These are phyloP conservation scores for Nyctanthes arbortristis DNA, from an alignment of 257 asterid species.

Conservation along the genomic window DNA sequence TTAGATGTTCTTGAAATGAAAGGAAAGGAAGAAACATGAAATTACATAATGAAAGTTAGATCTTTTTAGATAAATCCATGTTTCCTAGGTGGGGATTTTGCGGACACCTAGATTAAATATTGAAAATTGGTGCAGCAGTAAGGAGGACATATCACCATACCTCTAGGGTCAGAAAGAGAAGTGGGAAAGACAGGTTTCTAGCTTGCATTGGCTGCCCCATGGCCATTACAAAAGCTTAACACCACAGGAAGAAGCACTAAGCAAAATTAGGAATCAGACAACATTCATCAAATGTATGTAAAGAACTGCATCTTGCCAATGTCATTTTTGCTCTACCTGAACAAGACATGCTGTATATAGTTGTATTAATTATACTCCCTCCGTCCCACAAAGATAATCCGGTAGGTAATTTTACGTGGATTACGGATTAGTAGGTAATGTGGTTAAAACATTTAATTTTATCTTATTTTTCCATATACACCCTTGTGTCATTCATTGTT, in stretches of 20 bases:
- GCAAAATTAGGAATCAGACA: background rate
- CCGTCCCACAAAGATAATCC: no score
- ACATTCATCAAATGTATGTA: no score
- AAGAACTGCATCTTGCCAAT: background rate
- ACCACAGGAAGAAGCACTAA: background rate
- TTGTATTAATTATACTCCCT: no score
- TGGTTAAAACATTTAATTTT: no score
- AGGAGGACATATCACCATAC: background rate
- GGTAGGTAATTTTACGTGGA: no score
- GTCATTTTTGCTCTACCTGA: no score
- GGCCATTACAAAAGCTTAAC: background rate
- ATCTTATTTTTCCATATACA: no score
- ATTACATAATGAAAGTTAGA: background rate
- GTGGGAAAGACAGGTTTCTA: background rate
- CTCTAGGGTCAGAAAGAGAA: background rate
- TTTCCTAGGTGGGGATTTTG: background rate
- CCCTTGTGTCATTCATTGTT: no score
- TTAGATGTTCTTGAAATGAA: background rate
- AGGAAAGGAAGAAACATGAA: constrained; percentile 10
- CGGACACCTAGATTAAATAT: background rate
- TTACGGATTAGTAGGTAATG: no score
- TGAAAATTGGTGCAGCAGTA: background rate
- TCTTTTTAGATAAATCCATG: background rate
- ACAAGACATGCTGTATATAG: no score
- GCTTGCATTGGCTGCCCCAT: no score